Base-by-base conservation (phyloP, 768 basidiomycete species). In the Rhodotorula graminis region DNA sequence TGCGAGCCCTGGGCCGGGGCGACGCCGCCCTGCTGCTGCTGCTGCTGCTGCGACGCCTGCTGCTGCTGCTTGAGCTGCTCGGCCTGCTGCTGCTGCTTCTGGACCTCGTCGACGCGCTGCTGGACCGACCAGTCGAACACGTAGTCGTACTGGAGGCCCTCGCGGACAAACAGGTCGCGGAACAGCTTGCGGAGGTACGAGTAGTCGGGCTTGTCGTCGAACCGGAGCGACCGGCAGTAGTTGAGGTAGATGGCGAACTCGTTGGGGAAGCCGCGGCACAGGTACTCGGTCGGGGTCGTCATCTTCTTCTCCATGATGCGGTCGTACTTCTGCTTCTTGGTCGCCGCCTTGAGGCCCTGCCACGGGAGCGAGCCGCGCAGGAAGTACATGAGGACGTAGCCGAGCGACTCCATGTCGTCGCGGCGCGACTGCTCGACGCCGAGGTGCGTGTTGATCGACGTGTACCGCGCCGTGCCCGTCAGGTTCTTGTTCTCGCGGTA, bases 231-330 rank as follows among this genome's bases (percentile, higher is more conserved):
- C 68, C 96, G 92, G 72, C 94, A 95, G 84, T 97, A 99, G 85
- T 98, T 99, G 79, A 99, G 84, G 87, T 97, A 98, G 78, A 98
- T 96, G 55, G 93, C 95, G 76, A 98, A 96, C 84, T 99, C 96
- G 84, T 93, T 94, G 73, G 96, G 95, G 87, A 96, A 98, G n/a
- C 92, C 93, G 77, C 95, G 93, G 85, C 95, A 98, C 42, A 99
- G 88, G 70, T 95, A 85, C 81, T 98, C 93, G 63, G 92, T 94
- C 23, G 93, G 80, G 0, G 93, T 96, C 50, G 96, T 97, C 93
- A 99, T 98, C 88, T 99, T 99, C 88, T 99, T 99, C 84, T 99
- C 96, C 96, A 99, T 99, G 84, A 99, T 99, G 72, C 96, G 90
- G 83, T 98, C 96, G 82, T 98, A 98, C 85, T 99, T 99, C 86